A percentile compares a stretch with the other conserved stretches of the same genome.
These are phyloP conservation scores for Neurospora intermedia DNA, from an alignment of 495 filamentous ascomycete species.

Conservation along the genomic window DNA sequence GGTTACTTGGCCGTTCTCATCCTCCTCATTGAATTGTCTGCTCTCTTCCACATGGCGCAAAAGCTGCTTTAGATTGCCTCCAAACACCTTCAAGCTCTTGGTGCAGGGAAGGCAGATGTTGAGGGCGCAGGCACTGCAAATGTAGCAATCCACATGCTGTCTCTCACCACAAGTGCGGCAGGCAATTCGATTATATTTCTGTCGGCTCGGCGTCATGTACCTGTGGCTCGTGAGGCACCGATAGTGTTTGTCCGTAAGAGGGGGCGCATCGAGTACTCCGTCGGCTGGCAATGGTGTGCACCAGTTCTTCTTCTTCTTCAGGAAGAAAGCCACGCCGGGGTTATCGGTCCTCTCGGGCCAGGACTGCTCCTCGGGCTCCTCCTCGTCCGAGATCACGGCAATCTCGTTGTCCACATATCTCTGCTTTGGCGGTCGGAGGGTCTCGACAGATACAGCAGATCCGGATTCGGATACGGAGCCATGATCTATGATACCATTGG, in stretches of 20 bases:
- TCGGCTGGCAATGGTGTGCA: slow-evolving; percentile 5
- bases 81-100: slow-evolving; percentile 2
- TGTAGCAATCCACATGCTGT: slow-evolving; percentile 15
- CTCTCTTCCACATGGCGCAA: slow-evolving; percentile 8
- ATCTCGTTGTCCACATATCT: background rate
- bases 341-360: slow-evolving; percentile 13
- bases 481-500: background rate
- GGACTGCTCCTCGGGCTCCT: slow-evolving; percentile 3
- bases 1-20: background rate
- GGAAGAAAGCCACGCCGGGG: slow-evolving; percentile 22
- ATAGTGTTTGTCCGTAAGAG: slow-evolving; percentile 14
- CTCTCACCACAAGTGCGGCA: slow-evolving; percentile 17
- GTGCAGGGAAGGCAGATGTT: slow-evolving; percentile 16
- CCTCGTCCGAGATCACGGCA: background rate
- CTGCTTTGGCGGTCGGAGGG: slow-evolving; percentile 3
- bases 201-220: slow-evolving; percentile 19
- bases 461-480: slow-evolving; percentile 12
- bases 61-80: slow-evolving; percentile 13
- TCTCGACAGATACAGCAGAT: slow-evolving; percentile 12
- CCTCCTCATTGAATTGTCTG: background rate
- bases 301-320: slow-evolving; percentile 14
- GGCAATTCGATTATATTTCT: slow-evolving; percentile 18
- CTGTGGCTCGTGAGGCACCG: slow-evolving; percentile 18
- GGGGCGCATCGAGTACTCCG: slow-evolving; percentile 15
- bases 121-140: slow-evolving; percentile 21